Conservation (phyloP, 1,284 basidiomycete genomes). For the Pseudozyma tsukubaensis region DNA sequence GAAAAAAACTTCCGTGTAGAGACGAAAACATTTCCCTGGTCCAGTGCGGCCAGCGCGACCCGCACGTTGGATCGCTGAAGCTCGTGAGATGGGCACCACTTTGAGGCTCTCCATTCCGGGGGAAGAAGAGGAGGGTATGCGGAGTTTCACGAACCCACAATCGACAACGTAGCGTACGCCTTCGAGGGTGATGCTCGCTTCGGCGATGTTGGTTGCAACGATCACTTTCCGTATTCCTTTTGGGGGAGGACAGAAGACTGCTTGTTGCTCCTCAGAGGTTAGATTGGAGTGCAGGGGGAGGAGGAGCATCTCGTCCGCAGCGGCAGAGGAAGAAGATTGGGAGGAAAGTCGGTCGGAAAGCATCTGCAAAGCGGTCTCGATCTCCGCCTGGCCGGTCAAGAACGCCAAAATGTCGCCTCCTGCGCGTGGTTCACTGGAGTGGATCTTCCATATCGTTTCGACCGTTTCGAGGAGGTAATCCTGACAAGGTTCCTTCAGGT, state of each 20-base stretch:
- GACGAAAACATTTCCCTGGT: constrained; percentile 89
- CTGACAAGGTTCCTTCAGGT: constrained; percentile 64
- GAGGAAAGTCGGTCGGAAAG: constrained; percentile 78
- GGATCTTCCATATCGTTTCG: constrained; percentile 69
- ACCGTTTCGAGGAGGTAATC: constrained; percentile 69
- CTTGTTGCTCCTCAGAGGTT: constrained; percentile 83
- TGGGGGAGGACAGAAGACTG: constrained; percentile 82
- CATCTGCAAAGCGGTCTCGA: constrained; percentile 82
- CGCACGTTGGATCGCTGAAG: constrained; percentile 69
- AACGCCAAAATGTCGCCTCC: constrained; percentile 71
- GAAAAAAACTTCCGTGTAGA: constrained; percentile 80
- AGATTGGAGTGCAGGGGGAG: constrained; percentile 90
- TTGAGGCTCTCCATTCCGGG: constrained; percentile 68
- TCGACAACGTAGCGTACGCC: constrained; percentile 96
- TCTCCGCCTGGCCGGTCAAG: constrained; percentile 70
- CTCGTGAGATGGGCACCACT: constrained; percentile 66
- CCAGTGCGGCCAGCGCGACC: constrained; percentile 72
- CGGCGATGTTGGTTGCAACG: constrained; percentile 94
- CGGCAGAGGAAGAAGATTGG: constrained; percentile 72
- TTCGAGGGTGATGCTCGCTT: constrained; percentile 95
- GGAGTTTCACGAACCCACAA: constrained; percentile 91
- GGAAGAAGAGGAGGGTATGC: constrained; percentile 25
- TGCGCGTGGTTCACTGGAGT: constrained; percentile 72
- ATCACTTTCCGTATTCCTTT: constrained; percentile 84
- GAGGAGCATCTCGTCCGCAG: constrained; percentile 75